Evolutionary conservation across 1,284 basidiomycete species (phyloP), one percentile per base, ranked within the genome.

Genomic region (Fistulina hepatica): DNA sequence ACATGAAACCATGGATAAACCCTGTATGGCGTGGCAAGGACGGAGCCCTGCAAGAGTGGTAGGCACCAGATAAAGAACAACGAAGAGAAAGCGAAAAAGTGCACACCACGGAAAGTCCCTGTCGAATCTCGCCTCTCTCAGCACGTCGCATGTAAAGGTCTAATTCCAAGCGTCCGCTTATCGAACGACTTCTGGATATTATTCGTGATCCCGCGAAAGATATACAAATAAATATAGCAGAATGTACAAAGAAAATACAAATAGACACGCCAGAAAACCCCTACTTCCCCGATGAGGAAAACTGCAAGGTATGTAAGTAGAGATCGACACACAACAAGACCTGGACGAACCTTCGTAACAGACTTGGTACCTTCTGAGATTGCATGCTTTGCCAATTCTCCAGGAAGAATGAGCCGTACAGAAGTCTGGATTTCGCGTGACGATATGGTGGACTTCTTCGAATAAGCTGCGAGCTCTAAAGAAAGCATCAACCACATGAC

Each of bases 401-500:
- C 84, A 50, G 89, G 89, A 4, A 94, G 80, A 59, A 94, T 92
- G 32, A 94, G 73, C 45, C 89, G 82, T 38, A 92, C 88, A 36
- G 84, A 75, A 35, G 89, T 93, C 64, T 92, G 89, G 54, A 93
- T 92, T 64, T 93, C 89, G 43, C 89, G 84, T 33, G 88, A 91
- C 36, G 89, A 91, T 64, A 93, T 92, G 39, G 89, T 94, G 9
- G 86, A 89, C 64, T 90, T 90, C 73, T 91, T 90, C 46, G 88
- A 91, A 72, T 93, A 92, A 6, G 81, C 71, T 31, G 89, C 88
- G 48, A 94, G 83, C 68, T 91, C 79, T 81, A 32, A 15, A 23
- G 38, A 34, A 33, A 35, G 8, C 4, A 37, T 34, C 1, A 40
- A 32, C 10, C 23, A 11, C 32, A 9, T 31, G n/a, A n/a, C 34